Evolutionary conservation across 306 rosid genomes (phyloP), one percentile per base, ranked within the genome.

Genomic region (Alnus glutinosa): DNA sequence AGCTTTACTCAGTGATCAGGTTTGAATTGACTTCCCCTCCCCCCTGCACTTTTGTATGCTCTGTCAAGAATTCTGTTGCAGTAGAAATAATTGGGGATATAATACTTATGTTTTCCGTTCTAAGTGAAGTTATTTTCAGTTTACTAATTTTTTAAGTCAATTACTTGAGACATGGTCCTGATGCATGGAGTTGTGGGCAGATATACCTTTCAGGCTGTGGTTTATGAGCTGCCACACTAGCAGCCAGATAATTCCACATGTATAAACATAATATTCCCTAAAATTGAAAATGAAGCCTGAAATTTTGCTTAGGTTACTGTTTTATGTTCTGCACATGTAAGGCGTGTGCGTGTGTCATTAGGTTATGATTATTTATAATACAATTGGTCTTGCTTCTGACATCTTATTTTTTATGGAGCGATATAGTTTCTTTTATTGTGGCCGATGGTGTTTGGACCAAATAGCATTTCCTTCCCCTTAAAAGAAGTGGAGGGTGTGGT

Each of bases 1-100:
- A 74, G 89, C 94, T 79, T 91, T 92, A 77, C 92, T 94, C 78
- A 79, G 59, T 36, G 97, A 94, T 83, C 98, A 92, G 97, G 98
- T 92, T 64, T 39, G 42, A 36, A 23, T 68, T 77, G 58, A 77
- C 47, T 49, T 48, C 12, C 28, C 28, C 28, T 23, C 28, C 28
- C 28, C 28, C 28, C 28, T 23, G 28, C 28, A 23, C 28, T 23
- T 67, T 9, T 52, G 30, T 70, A 4, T 63, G 55, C 23, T 78
- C 72, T 79, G 9, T 46, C 77, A 50, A 55, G 69, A 66, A 75
- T 67, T 12, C 66, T 73, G 62, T 82, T 77, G 79, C 44, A 23
- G 49, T 30, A 18, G 19, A 67, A 69, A 69, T 87, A 36, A 67
- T 34, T 49, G 54, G 73, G 72, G 71, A 42, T 74, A 55, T 46